Conservation (phyloP, 768 basidiomycete genomes). For the Astraeus odoratus region DNA sequence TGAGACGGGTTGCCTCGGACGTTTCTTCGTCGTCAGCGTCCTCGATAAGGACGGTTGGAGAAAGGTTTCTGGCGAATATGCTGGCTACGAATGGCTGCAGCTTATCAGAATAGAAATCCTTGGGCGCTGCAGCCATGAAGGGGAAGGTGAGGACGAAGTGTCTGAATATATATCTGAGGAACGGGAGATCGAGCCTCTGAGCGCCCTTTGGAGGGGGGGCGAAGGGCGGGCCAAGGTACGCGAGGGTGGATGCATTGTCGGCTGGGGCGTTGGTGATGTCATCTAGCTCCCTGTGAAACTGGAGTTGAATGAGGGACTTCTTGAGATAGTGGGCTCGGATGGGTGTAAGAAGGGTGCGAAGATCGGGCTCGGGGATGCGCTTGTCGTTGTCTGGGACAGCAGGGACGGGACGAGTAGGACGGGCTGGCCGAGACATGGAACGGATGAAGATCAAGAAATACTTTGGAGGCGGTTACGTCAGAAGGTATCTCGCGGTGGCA, state of each 20-base stretch:
- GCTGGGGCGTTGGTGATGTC: conserved; percentile 45
- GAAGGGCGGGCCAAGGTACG: conserved; percentile 87
- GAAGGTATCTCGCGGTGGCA: neutral
- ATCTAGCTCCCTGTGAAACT: conserved; percentile 76
- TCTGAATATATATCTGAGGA: conserved; percentile 83
- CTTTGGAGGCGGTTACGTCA: conserved; percentile 3
- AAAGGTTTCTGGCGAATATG: conserved; percentile 73
- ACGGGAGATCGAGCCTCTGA: conserved; percentile 67
- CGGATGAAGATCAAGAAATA: neutral
- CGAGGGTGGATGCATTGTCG: conserved; percentile 56
- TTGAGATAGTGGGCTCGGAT: conserved; percentile 97
- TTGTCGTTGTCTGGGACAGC: neutral
- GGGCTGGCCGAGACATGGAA: conserved; percentile 1
- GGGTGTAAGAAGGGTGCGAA: conserved; percentile 54
- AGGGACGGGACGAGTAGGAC: conserved; percentile 9
- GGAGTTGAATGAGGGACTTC: conserved; percentile 85
- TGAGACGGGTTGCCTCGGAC: conserved; percentile 55
- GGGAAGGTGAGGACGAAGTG: conserved; percentile 95
- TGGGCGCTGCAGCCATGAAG: conserved; percentile 83
- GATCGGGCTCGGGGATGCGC: neutral
- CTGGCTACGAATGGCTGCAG: conserved; percentile 90
- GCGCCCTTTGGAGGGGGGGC: conserved; percentile 56
- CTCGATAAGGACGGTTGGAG: conserved; percentile 53
- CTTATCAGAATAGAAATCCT: conserved; percentile 90
- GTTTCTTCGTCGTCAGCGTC: conserved; percentile 40